Evolutionary conservation across 1,284 basidiomycete species (phyloP).

Genomic region (Cutaneotrichosporon arboriforme): DNA sequence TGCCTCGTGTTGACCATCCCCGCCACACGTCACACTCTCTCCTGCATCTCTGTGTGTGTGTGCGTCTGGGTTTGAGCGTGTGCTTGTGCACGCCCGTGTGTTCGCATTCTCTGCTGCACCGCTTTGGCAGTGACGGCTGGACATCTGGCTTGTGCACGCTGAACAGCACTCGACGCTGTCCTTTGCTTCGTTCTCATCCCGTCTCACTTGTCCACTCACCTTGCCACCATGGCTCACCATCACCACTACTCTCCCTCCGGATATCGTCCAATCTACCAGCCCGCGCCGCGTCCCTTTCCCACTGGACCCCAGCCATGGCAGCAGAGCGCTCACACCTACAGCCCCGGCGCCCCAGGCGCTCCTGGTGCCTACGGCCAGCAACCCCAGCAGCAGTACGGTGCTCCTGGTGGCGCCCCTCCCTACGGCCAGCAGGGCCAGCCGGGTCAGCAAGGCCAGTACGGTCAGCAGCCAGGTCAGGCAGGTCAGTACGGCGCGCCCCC

Average conservation of each 20-base stretch:
- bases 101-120: no score
- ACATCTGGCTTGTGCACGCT: no score
- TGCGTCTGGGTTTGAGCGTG: background rate
- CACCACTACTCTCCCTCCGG: background rate
- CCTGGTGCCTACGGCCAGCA: conserved; percentile 17
- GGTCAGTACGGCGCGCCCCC: conserved; percentile 18
- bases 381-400: conserved; percentile 16
- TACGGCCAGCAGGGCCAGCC: conserved; percentile 10
- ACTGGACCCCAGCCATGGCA: background rate
- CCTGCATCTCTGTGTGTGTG: background rate
- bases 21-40: no score
- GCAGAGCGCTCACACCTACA: conserved; percentile 1
- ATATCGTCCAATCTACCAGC: background rate
- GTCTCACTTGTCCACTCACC: background rate
- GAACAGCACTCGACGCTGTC: no score
- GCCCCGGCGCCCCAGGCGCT: conserved; percentile 6
- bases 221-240: background rate
- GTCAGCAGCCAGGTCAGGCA: conserved; percentile 26
- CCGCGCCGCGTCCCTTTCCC: background rate
- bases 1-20: no score
- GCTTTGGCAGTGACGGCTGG: no score
- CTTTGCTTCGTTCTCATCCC: background rate
- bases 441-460: conserved; percentile 17
- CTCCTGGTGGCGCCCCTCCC: background rate
- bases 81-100: no score